phyloP scores from a whole-genome alignment of 441 rosid genomes.

The Breynia disticha region DNA sequence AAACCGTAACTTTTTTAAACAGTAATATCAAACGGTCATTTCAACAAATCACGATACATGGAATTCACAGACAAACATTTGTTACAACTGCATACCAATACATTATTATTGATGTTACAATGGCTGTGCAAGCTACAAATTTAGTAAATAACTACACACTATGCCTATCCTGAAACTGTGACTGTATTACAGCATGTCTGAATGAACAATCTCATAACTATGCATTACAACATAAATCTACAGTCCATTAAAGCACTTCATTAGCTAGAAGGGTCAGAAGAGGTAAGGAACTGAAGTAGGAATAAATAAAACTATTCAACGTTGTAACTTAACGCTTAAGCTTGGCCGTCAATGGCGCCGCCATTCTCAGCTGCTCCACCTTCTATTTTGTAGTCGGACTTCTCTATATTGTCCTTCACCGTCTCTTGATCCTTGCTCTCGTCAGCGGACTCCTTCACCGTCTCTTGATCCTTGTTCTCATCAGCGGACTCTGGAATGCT shows the following conservation, averaged over 20 bases:
- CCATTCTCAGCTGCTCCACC: constrained; percentile 32
- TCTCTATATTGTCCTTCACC: constrained; percentile 15
- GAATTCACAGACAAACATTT: not conserved
- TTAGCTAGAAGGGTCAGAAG: constrained; percentile 17
- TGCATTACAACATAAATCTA: constrained; percentile 21
- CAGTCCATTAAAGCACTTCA: constrained; percentile 11
- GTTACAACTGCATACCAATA: constrained; percentile 6
- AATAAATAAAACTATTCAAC: constrained; percentile 16
- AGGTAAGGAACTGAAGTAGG: constrained; percentile 6
- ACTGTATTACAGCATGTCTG: constrained; percentile 18
- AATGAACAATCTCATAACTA: constrained; percentile 26
- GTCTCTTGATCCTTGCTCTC: constrained; percentile 23
- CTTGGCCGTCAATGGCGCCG: constrained; percentile 17
- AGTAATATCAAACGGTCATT: no score
- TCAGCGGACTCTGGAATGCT: constrained; percentile 19
- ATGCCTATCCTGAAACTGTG: constrained; percentile 22
- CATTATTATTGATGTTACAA: constrained; percentile 13
- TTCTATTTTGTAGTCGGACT: constrained; percentile 20
- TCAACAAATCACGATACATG: not conserved
- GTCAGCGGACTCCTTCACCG: constrained; percentile 20
- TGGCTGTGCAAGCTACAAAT: constrained; percentile 10
- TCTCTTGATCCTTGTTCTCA: constrained; percentile 22
- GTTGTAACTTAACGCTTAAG: constrained; percentile 23
- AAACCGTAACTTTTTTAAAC: no score
- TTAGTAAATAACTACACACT: constrained; percentile 18